These are phyloP conservation scores for Hyaloscypha bicolor DNA, from an alignment of 495 filamentous ascomycete species.

Conservation along the genomic window DNA sequence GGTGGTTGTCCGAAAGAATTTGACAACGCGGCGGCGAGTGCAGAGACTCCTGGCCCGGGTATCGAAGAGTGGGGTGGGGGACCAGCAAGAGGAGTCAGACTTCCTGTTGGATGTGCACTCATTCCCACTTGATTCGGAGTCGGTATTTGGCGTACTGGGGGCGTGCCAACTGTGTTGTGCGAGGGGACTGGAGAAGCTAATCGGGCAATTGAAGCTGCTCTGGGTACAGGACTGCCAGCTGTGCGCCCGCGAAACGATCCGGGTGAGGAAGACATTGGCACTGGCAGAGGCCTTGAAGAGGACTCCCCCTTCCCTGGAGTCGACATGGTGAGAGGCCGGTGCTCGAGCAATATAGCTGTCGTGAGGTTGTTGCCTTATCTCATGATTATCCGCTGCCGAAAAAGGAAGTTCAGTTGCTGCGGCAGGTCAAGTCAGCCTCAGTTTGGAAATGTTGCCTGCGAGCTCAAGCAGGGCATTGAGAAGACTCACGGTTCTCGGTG, in stretches of 20 bases:
- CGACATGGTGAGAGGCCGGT: slow-evolving; percentile 39
- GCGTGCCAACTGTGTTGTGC: slow-evolving; percentile 46
- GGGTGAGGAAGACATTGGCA: slow-evolving; percentile 48
- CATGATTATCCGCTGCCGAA: slow-evolving; percentile 13
- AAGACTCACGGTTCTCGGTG: background rate
- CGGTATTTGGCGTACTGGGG: slow-evolving; percentile 50
- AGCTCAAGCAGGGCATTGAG: background rate
- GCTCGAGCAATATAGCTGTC: slow-evolving; percentile 9
- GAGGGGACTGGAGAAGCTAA: slow-evolving; percentile 71
- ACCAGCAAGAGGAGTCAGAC: slow-evolving; percentile 55
- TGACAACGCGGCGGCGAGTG: slow-evolving; percentile 74
- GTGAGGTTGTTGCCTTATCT: slow-evolving; percentile 19
- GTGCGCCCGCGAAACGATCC: slow-evolving; percentile 46
- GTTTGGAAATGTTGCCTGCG: background rate
- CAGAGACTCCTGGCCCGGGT: slow-evolving; percentile 71
- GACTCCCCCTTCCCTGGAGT: slow-evolving; percentile 39
- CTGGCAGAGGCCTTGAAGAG: slow-evolving; percentile 37
- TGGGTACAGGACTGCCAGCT: slow-evolving; percentile 48
- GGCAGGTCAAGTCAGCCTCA: slow-evolving; percentile 4
- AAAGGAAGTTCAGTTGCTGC: slow-evolving; percentile 11
- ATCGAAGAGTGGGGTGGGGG: slow-evolving; percentile 48
- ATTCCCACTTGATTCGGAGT: slow-evolving; percentile 35
- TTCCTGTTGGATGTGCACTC: slow-evolving; percentile 35
- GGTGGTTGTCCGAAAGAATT: slow-evolving; percentile 62
- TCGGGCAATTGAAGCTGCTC: slow-evolving; percentile 71